These are phyloP conservation scores for Fusarium temperatum DNA, from an alignment of 2,329 filamentous ascomycete species.

Conservation along the genomic window DNA sequence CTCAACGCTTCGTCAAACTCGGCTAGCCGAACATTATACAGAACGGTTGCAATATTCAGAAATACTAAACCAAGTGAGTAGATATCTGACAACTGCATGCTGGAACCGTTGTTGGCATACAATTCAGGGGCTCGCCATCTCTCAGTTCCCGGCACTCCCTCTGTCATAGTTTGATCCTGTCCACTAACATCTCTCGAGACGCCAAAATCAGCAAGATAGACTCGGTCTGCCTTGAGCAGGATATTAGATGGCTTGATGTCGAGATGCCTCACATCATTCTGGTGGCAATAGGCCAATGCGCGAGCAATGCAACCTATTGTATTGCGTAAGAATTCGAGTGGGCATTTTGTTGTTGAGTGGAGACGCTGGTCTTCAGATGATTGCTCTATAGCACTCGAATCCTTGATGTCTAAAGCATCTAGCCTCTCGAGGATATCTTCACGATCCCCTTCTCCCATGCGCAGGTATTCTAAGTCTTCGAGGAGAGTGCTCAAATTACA, in stretches of 20 bases:
- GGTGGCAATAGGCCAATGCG: slow-evolving; percentile 54
- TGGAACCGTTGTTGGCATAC: slow-evolving; percentile 48
- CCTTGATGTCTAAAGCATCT: slow-evolving; percentile 49
- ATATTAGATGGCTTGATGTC: slow-evolving; percentile 61
- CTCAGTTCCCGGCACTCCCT: slow-evolving; percentile 52
- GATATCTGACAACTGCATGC: slow-evolving; percentile 58
- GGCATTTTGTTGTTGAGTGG: slow-evolving; percentile 43
- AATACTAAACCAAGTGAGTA: slow-evolving; percentile 59
- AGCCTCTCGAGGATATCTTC: slow-evolving; percentile 53
- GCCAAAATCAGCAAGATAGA: slow-evolving; percentile 60
- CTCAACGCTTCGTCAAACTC: slow-evolving; percentile 53
- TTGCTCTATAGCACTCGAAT: slow-evolving; percentile 49
- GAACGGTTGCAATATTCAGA: slow-evolving; percentile 54
- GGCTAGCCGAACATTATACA: slow-evolving; percentile 52
- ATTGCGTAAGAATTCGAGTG: slow-evolving; percentile 53
- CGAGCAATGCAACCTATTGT: slow-evolving; percentile 57
- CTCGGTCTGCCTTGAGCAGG: slow-evolving; percentile 54
- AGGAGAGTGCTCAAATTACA: slow-evolving; percentile 56
- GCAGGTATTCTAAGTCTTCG: slow-evolving; percentile 54
- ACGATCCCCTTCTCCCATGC: slow-evolving; percentile 50
- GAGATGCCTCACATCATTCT: slow-evolving; percentile 54
- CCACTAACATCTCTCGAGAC: slow-evolving; percentile 58
- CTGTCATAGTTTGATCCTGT: slow-evolving; percentile 56
- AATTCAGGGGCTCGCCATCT: slow-evolving; percentile 59
- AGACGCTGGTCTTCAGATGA: slow-evolving; percentile 30